These are phyloP conservation scores for Tremella mesenterica DNA, from an alignment of 768 basidiomycete species.

Conservation along the genomic window DNA sequence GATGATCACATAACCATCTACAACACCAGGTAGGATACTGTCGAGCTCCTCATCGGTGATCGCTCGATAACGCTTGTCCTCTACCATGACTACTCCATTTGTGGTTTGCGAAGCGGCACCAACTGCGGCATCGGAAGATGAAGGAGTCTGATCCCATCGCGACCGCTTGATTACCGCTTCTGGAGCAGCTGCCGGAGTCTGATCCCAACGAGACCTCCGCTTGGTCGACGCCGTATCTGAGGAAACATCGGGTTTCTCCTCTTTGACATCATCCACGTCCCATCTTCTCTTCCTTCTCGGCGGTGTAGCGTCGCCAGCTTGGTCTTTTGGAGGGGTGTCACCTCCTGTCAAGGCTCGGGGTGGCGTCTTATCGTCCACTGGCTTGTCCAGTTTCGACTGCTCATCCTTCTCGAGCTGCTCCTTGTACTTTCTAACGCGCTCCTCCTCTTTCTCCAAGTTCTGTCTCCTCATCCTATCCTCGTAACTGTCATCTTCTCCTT, in stretches of 20 bases:
- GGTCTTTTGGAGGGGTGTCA: constrained; percentile 40
- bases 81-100: constrained; percentile 46
- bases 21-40: constrained; percentile 65
- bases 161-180: constrained; percentile 67
- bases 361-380: constrained; percentile 74
- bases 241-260: constrained; percentile 60
- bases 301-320: constrained; percentile 28
- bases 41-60: constrained; percentile 94
- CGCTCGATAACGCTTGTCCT: constrained; percentile 93
- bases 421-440: constrained; percentile 67
- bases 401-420: constrained; percentile 76
- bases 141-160: constrained; percentile 92
- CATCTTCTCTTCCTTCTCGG: constrained; percentile 20
- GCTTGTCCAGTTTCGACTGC: constrained; percentile 57
- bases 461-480: constrained; percentile 91
- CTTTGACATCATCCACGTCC: constrained; percentile 47
- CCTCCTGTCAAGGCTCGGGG: constrained; percentile 55
- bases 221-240: constrained; percentile 79
- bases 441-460: constrained; percentile 87
- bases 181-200: constrained; percentile 62
- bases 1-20: constrained; percentile 75
- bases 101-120: constrained; percentile 11
- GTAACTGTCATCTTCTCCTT: constrained; percentile 71
- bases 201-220: constrained; percentile 92
- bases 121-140: constrained; percentile 49